Evolutionary conservation across 148 eudicot genomes (phyloP).

Genomic region (Euryodendron excelsum): DNA sequence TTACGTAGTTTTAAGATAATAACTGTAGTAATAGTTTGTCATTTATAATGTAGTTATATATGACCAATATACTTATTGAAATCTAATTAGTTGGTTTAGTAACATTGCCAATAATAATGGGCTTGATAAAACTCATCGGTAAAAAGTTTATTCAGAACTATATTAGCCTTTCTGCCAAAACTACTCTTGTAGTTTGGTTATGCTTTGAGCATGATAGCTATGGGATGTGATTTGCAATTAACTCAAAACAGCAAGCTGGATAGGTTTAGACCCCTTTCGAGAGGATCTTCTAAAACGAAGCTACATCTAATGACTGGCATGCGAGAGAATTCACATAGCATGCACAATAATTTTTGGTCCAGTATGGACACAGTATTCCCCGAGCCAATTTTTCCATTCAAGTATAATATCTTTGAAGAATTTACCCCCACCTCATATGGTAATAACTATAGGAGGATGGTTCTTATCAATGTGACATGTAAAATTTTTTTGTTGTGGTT

Average conservation of each 20-base stretch:
- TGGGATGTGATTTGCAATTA: neutral
- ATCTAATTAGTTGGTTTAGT: too few relatives aligned
- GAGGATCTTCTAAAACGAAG: neutral
- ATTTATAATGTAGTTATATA: too few relatives aligned
- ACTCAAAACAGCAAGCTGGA: neutral
- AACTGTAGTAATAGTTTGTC: too few relatives aligned
- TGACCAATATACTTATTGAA: too few relatives aligned
- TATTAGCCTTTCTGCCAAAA: neutral
- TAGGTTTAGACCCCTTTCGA: neutral
- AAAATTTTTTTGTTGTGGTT: neutral
- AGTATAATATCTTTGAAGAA: neutral
- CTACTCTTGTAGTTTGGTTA: neutral
- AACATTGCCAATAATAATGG: neutral
- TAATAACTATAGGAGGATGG: neutral
- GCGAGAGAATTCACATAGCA: neutral
- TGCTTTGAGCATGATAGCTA: neutral
- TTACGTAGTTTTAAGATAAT: neutral
- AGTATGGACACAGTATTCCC: neutral
- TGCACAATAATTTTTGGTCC: too few relatives aligned
- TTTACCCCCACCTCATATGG: neutral
- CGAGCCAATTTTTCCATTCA: neutral
- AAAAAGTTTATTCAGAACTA: neutral
- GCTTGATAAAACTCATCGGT: neutral
- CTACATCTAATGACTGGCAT: neutral
- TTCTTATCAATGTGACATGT: neutral